A percentile compares a stretch with the other conserved stretches of the same genome.
phyloP scores from a whole-genome alignment of 2,329 filamentous ascomycete genomes.

The Epichloe uncinata region DNA sequence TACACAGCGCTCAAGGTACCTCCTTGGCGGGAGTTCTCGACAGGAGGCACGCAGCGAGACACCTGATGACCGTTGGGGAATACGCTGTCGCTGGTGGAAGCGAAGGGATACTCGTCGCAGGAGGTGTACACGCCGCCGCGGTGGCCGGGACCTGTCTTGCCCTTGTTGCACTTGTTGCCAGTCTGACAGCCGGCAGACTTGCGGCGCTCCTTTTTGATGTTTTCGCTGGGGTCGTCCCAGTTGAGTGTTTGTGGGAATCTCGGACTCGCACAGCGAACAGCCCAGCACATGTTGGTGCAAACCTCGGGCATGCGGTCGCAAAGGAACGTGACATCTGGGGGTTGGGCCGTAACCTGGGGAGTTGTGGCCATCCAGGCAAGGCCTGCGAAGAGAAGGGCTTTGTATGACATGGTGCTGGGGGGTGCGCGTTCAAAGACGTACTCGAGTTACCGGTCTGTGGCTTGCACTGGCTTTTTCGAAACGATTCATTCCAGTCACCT shows the following conservation, averaged over 20 bases:
- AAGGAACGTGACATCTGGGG: background rate
- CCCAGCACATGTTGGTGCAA: background rate
- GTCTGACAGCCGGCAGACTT: constrained; percentile 6
- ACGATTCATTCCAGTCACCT: too few relatives aligned
- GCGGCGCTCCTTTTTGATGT: background rate
- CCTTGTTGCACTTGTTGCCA: constrained; percentile 8
- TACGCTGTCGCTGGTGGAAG: constrained; percentile 5
- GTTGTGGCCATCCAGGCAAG: background rate
- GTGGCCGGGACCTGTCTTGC: constrained; percentile 7
- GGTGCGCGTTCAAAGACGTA: background rate
- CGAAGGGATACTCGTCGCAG: constrained; percentile 11
- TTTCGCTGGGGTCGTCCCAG: background rate
- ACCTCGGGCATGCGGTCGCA: background rate
- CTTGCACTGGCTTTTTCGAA: too few relatives aligned
- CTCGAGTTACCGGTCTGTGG: background rate
- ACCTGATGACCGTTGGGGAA: constrained; percentile 8
- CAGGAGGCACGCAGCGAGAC: constrained; percentile 10
- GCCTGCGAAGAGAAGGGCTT: background rate
- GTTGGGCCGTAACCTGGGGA: background rate
- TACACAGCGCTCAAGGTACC: too few relatives aligned
- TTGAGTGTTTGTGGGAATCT: background rate
- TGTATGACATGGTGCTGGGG: background rate
- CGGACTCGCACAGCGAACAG: background rate
- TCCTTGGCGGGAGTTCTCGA: constrained; percentile 7
- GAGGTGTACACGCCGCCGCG: constrained; percentile 5